Percentiles rank a stretch among this genome's conserved stretches.
Evolutionary conservation across 2,329 filamentous ascomycete species (phyloP).

Genomic region (Septoria linicola): DNA sequence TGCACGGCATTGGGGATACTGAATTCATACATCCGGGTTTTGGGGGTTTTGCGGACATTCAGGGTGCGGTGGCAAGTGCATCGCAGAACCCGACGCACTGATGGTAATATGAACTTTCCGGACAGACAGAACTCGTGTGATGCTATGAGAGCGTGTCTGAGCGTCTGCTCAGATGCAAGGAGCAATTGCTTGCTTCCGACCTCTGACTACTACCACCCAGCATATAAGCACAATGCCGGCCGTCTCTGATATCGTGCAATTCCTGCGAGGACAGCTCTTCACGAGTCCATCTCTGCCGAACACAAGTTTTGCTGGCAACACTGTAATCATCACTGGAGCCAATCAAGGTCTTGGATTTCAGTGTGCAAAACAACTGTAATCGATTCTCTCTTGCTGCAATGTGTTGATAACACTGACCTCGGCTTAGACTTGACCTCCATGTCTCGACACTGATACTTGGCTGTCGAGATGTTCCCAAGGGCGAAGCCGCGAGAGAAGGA

Average conservation of each 20-base stretch:
- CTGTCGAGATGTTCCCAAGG: conserved; percentile 44
- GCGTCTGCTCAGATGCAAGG: too few relatives aligned
- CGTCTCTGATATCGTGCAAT: conserved; percentile 21
- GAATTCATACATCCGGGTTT: too few relatives aligned
- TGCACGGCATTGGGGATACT: too few relatives aligned
- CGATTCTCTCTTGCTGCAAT: too few relatives aligned
- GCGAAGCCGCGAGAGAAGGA: conserved; percentile 41
- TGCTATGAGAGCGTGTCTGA: too few relatives aligned
- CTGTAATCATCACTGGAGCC: conserved; percentile 54
- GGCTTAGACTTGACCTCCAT: conserved; percentile 7
- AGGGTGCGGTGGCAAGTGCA: too few relatives aligned
- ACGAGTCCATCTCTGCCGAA: conserved; percentile 17
- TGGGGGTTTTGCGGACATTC: too few relatives aligned
- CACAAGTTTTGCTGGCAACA: conserved; percentile 15
- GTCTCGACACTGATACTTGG: conserved; percentile 41
- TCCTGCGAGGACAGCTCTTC: conserved; percentile 22
- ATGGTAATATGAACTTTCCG: too few relatives aligned
- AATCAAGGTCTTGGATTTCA: conserved; percentile 62
- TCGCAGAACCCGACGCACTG: too few relatives aligned
- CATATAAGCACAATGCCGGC: conserved; percentile 14
- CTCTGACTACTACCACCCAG: too few relatives aligned
- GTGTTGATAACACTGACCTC: background rate
- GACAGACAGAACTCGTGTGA: too few relatives aligned
- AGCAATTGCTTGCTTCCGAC: too few relatives aligned
- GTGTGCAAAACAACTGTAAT: conserved; percentile 29